Evolutionary conservation across 2,329 filamentous ascomycete species (phyloP), one percentile per base, ranked within the genome.

Genomic region (Aspergillus ochraceoroseus): DNA sequence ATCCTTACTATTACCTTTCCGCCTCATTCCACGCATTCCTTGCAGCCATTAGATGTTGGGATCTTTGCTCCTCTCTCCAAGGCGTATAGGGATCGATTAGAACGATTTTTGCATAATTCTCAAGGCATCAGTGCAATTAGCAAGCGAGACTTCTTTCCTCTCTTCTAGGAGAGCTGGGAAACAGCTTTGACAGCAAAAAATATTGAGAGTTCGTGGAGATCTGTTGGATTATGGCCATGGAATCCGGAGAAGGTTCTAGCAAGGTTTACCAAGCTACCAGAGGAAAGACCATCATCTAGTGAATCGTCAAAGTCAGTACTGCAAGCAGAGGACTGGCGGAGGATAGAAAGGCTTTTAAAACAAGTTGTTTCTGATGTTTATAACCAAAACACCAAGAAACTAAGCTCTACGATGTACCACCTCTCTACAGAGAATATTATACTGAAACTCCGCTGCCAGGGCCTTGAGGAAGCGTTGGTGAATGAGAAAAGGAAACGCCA

Each of bases 31-130:
- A 43, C 15, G 3, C 20, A 48, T 37, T 25, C 13, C 1, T 8
- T 48, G 8, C 32, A 45, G 32, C 18, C 25, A 3, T 34, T 45
- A 22, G 12, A 48, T 37, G 12, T 46, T 23, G 26, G 25, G 5
- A 45, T 45, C 28, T 41, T 45, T 19, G 12, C 26, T 4, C 29
- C 33, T 12, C 17, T 45, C 3, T 32, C 22, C 3, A 22, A 2
- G 8, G 25, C 11, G 1, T 46, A 46, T 30, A 38, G n/a, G 8
- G 19, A 35, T 1, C 3, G 32, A n/a, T 38, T 46, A 11, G 27
- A 39, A 15, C 7, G 1, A 17, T 42, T 43, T 32, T n/a, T 39
- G 6, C 2, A 36, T 32, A 3, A 9, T 7, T 36, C 2, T 15
- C 18, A 39, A 27, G 30, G 14, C 7, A 26, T 42, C 6, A 38